Evolutionary conservation across 1,284 basidiomycete genomes (phyloP), one percentile per base, ranked within the genome.

Genomic region (Leccinum fallax): DNA sequence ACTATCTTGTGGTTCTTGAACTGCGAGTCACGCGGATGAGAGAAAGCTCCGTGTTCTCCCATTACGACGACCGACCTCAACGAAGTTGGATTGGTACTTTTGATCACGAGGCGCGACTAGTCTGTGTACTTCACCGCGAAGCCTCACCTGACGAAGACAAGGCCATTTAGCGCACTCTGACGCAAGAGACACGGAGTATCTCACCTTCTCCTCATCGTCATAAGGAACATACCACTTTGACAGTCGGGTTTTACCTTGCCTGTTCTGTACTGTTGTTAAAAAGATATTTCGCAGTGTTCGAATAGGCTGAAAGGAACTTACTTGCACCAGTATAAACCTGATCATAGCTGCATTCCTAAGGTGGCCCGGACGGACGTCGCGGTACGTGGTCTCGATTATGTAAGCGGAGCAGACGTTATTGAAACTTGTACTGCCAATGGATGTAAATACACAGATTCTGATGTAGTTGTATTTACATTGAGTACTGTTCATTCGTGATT

Each of bases 11-110:
- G 92, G 74, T 95, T 96, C 67, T 93, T 90, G 80, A 97, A 97
- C 95, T 97, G 51, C 34, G 26, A 61, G 15, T 53, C 53, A 53
- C 48, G 38, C 59, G n/a, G 62, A 60, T 59, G 53, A 58, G 61
- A 56, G 5, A 40, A 55, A n/a, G 19, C 10, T 49, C 2, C 9
- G 38, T 10, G 11, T 21, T 32, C 48, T 57, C 7, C 43, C 30
- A 60, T 48, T 48, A 53, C 26, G n/a, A 49, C 10, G 6, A 69
- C 87, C 60, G 66, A 97, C 96, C 85, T 99, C 97, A 56, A 98
- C 96, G 74, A 99, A 99, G 78, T 99, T 99, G 61, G 94, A 97
- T 77, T 99, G 97, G 68, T 98, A 97, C 77, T 98, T 98, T 81
- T 98, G 96, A 77, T 99, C 97, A 65, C 97, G 80, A n/a, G 96